Evolutionary conservation across 2,329 filamentous ascomycete species (phyloP), one percentile per base, ranked within the genome.

Genomic region (Xenoacremonium recifei): DNA sequence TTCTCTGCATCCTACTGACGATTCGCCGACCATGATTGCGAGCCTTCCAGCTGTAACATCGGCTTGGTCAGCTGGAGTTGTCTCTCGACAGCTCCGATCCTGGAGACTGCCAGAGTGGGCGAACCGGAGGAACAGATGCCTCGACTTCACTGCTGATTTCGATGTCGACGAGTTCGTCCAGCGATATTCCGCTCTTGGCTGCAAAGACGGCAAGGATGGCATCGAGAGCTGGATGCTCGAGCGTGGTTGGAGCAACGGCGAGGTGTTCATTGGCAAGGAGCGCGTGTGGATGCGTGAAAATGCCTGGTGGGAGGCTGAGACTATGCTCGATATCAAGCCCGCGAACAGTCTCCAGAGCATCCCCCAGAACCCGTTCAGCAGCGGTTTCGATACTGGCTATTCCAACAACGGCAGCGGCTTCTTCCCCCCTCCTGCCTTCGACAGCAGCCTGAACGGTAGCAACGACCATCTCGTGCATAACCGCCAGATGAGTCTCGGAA

Each of bases 251-350:
- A 96, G 89, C 69, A 99, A 99, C 55, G 93, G 93, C 29, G 93
- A 97, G 67, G 90, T 97, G 2, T 82, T 96, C 5, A 75, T 97
- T 21, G 93, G 93, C 41, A 84, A 83, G 44, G 90, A 97, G 65
- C 87, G 93, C 21, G 83, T 99, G 31, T 99, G 93, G 93, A 91
- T 97, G 73, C 82, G 92, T 37, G 93, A 99, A 66, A 78, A 73
- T 43, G 87, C 91, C 3, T 99, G 93, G 92, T 97, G 92, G 92
- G 92, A 97, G 66, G 92, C 91, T 5, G 93, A 99, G 69, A 88
- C 81, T 47, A 95, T 96, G 87, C 82, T 97, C 20, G 93, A 99
- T 59, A 75, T 95, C 56, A 92, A 93, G 66, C 81, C 84, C 2
- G 72, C 77, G 39, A 78, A 82, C 30, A 64, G 65, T 33, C 45